Base-by-base conservation (phyloP, 2,329 filamentous ascomycete species). In the Ascomycota sp. region DNA sequence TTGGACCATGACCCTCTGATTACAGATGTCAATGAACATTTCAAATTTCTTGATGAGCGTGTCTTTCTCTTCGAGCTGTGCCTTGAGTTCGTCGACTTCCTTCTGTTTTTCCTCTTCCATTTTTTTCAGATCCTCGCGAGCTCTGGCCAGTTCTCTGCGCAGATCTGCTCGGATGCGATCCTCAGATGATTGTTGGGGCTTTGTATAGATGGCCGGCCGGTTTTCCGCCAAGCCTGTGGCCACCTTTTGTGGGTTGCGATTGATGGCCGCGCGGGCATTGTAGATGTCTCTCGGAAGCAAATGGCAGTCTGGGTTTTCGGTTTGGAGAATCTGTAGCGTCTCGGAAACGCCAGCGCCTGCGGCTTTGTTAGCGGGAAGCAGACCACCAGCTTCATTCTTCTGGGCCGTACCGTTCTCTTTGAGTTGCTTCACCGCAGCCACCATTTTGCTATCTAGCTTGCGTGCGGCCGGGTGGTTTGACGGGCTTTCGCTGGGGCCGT, bases 1-100 rank as follows among this genome's bases (percentile, higher is more conserved):
- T 45, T 70, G 66, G 31, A 72, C 56, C 57, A 75, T 75, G 36
- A 75, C 69, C 29, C 70, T 55, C 44, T 72, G 60, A 40, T 75
- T 75, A 44, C 69, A 75, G 32, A 75, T 72, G 46, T 75, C 70
- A 41, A 75, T 74, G 31, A 75, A 75, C 62, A 71, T 70, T 48
- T 75, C 69, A 39, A 74, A 75, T 43, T 65, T 69, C 35, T 61
- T 49, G 32, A 75, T 75, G 34, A 65, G 59, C 41, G 62, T 59
- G 35, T 73, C 65, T 47, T 74, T 74, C 34, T 75, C 67, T 25
- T 61, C 63, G 11, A 85, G 46, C 41, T 69, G 59, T 32, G 59
- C 55, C 40, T 69, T 67, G 33, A 75, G 48, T 1, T 59, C 57
- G 11, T 66, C 66, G 25, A 75, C 60, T 41, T 70, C 62, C 33